Evolutionary conservation across 768 basidiomycete species (phyloP), one percentile per base, ranked within the genome.

Genomic region (Pulveroboletus ravenelii): DNA sequence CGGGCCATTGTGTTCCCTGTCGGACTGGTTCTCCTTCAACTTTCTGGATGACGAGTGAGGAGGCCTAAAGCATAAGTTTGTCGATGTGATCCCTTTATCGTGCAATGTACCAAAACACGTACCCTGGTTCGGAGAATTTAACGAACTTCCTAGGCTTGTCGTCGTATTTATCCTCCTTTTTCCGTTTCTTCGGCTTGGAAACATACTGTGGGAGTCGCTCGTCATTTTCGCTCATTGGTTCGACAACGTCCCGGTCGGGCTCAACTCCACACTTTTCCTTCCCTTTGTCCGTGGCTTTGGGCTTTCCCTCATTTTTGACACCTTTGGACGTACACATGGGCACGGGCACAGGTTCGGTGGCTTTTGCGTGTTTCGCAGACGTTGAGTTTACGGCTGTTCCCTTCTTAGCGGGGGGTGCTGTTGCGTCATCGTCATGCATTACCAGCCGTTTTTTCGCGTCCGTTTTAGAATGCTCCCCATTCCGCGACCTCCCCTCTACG

Each of bases 11-110:
- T 27, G 39, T 23, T 49, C 50, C 30, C 17, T 51, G 15, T 53
- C 42, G 5, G 48, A 17, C 27, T 55, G 37, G 37, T 72, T 72
- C 42, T 73, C 72, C 52, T 74, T 72, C n/a, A 66, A 55, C 50
- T 66, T 67, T 38, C 59, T 65, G 34, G 66, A 69, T 1, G 58
- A 58, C 9, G 45, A 40, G n/a, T 52, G 51, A 43, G 42, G 51
- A 43, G 42, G 41, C 12, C 65, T 59, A 17, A 36, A 30, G 27
- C 2, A 15, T 1, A 13, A 9, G 9, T 23, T 17, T 1, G 17
- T 52, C 43, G 53, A 29, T 1, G 3, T 25, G 18, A 25, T 34
- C 29, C 23, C 13, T 27, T 10, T 8, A 4, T 12, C 1, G 1
- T 27, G 6, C 20, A 10, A 6, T 3, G 45, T 25, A n/a, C n/a